A percentile compares a stretch with the other conserved stretches of the same genome.
Evolutionary conservation across 768 basidiomycete species (phyloP).

Genomic region (Scleroderma bovista): DNA sequence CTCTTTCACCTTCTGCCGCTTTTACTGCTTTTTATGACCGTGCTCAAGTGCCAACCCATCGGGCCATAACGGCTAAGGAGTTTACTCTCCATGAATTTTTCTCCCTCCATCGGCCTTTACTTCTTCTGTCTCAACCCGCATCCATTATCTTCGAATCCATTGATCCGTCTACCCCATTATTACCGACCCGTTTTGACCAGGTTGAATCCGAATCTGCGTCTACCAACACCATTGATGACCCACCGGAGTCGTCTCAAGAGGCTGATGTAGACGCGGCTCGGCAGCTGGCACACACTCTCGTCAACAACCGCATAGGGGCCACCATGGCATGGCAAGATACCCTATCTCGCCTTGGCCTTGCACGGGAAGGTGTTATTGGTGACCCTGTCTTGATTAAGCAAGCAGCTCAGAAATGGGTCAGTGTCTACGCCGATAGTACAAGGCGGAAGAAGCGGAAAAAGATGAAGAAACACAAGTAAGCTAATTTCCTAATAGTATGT

Average conservation of each 20-base stretch:
- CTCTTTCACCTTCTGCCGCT: slow-evolving; percentile 12
- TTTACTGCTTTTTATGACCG: slow-evolving; percentile 5
- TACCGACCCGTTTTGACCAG: slow-evolving; percentile 13
- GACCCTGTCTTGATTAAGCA: slow-evolving; percentile 48
- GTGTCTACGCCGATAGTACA: slow-evolving; percentile 70
- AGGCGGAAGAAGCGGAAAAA: slow-evolving; percentile 86
- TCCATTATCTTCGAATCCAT: slow-evolving; percentile 46
- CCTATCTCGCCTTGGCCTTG: slow-evolving; percentile 59
- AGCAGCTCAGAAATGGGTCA: slow-evolving; percentile 55
- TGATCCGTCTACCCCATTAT: slow-evolving; percentile 14
- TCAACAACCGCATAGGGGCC: slow-evolving; percentile 58
- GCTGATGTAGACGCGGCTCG: slow-evolving; percentile 78
- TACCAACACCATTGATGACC: slow-evolving; percentile 34
- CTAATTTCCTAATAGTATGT: slow-evolving; percentile 11
- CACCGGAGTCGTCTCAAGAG: slow-evolving; percentile 51
- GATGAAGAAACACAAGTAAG: slow-evolving; percentile 97
- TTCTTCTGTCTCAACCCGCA: slow-evolving; percentile 59
- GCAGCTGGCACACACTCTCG: slow-evolving; percentile 69
- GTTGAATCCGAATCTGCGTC: slow-evolving; percentile 22
- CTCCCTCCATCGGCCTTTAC: slow-evolving; percentile 72
- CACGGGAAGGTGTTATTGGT: slow-evolving; percentile 43
- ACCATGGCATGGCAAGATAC: slow-evolving; percentile 65
- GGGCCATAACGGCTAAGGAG: slow-evolving; percentile 56
- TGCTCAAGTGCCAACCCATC: slow-evolving; percentile 37
- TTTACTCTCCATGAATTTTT: slow-evolving; percentile 84